Conservation (phyloP, 2,329 filamentous ascomycete genomes). For the Diaporthe longicolla region DNA sequence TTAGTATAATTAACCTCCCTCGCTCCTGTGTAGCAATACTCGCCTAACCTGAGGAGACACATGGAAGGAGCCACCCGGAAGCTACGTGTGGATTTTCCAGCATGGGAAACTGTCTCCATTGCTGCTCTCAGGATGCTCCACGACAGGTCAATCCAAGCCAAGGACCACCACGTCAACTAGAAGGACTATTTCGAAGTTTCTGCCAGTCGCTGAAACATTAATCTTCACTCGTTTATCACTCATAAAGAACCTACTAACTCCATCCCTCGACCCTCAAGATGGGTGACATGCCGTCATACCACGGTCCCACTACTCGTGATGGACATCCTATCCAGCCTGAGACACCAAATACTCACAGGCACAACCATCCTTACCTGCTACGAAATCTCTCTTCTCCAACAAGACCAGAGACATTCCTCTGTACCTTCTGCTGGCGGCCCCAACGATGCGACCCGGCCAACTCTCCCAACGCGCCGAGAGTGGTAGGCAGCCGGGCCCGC, state of each 20-base stretch:
- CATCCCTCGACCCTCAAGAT: background rate
- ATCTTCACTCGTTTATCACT: slow-evolving; percentile 19
- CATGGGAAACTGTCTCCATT: background rate
- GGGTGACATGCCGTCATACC: slow-evolving; percentile 6
- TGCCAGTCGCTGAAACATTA: background rate
- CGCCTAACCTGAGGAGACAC: background rate
- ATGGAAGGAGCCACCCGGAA: background rate
- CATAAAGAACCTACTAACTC: background rate
- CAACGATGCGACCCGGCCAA: slow-evolving; percentile 45
- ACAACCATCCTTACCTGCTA: background rate
- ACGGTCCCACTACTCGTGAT: background rate
- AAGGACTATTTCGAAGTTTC: background rate
- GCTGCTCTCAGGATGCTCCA: background rate
- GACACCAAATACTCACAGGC: background rate
- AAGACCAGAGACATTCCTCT: slow-evolving; percentile 58
- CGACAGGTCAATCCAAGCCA: background rate
- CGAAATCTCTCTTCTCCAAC: background rate
- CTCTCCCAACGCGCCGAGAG: slow-evolving; percentile 47
- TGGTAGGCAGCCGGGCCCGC: slow-evolving; percentile 62
- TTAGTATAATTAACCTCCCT: too few relatives aligned
- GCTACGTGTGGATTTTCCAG: background rate
- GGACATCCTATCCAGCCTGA: background rate
- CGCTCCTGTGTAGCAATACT: too few relatives aligned
- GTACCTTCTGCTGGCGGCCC: slow-evolving; percentile 68
- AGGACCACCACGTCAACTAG: background rate